Percentiles rank a stretch among this genome's conserved stretches.
These are phyloP conservation scores for Rhodotorula diobovata DNA, from an alignment of 768 basidiomycete species.

Conservation along the genomic window DNA sequence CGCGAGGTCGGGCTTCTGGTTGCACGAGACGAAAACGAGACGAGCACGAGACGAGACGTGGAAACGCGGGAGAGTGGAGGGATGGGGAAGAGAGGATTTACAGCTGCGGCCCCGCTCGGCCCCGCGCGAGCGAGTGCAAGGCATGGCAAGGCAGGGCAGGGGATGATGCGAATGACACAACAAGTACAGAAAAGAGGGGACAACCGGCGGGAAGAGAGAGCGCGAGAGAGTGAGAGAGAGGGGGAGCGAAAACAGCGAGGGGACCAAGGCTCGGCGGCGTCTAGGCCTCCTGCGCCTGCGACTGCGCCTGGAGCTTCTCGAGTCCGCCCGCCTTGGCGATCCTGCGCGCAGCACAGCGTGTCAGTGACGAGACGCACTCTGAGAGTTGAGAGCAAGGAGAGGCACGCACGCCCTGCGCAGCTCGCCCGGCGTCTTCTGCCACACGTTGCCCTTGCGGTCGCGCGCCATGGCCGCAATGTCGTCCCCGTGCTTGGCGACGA, in stretches of 20 bases:
- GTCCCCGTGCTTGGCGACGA: constrained; percentile 65
- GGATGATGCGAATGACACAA: not conserved
- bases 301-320: constrained; percentile 17
- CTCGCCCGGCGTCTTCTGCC: constrained; percentile 79
- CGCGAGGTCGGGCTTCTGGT: too few species aligned
- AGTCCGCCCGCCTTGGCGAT: constrained; percentile 37
- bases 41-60: too few species aligned
- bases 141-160: not conserved
- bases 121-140: too few species aligned
- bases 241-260: not conserved
- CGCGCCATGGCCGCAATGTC: constrained; percentile 71
- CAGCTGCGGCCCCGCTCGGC: too few species aligned
- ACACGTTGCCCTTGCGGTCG: constrained; percentile 72
- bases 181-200: not conserved
- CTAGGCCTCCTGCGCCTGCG: not conserved
- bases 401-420: constrained; percentile 47
- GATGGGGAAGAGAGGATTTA: too few species aligned
- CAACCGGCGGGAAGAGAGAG: too few species aligned
- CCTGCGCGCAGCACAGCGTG: not conserved
- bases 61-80: too few species aligned
- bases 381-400: not conserved
- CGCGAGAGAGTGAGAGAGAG: not conserved
- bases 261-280: not conserved
- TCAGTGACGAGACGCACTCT: not conserved
- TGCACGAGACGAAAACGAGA: too few species aligned